These are phyloP conservation scores for Phlebiopsis flavidoalba DNA, from an alignment of 768 basidiomycete genomes.

Conservation along the genomic window DNA sequence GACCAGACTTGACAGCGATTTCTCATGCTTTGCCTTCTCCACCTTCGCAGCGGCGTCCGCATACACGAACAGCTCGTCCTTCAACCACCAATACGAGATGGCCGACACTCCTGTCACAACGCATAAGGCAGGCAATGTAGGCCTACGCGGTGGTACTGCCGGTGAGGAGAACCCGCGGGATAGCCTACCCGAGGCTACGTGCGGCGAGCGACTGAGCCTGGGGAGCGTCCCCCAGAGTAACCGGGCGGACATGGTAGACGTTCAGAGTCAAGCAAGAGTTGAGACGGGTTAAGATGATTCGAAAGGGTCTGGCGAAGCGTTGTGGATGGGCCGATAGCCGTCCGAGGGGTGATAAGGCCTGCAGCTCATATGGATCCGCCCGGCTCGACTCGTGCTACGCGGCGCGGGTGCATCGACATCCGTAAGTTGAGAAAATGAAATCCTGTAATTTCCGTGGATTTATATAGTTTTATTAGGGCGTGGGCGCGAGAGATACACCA, in stretches of 20 bases:
- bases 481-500: background rate
- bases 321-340: background rate
- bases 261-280: background rate
- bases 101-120: background rate
- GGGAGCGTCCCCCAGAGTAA: background rate
- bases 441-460: no score
- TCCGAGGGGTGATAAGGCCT: background rate
- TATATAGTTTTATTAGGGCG: background rate
- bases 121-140: background rate
- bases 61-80: conserved; percentile 13
- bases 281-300: background rate
- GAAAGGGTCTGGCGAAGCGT: background rate
- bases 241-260: background rate
- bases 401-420: background rate
- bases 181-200: background rate
- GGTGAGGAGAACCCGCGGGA: background rate
- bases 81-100: conserved; percentile 4
- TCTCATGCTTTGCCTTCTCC: background rate
- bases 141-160: background rate
- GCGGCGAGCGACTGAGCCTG: background rate
- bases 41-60: conserved; percentile 17
- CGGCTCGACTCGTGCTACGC: background rate
- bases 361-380: background rate
- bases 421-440: background rate
- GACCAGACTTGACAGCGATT: conserved; percentile 35